phyloP scores from a whole-genome alignment of 208 protist genomes.

The Giardia duodenalis region DNA sequence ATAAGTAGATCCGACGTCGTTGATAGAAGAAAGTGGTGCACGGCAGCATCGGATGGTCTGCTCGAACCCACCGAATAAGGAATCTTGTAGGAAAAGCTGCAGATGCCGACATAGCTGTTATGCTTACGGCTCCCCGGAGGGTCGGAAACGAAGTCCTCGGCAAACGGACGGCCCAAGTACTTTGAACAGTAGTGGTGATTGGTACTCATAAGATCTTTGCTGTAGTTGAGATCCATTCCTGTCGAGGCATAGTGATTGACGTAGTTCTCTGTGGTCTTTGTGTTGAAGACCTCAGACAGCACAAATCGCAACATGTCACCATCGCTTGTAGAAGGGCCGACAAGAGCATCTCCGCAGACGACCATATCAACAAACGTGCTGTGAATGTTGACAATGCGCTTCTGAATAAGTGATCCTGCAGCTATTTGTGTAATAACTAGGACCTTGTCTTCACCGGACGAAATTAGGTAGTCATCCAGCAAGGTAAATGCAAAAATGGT shows the following conservation, averaged over 20 bases:
- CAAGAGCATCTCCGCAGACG: neutral
- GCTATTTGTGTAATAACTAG: neutral
- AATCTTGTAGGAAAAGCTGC: neutral
- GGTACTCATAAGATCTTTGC: neutral
- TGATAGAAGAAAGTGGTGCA: neutral
- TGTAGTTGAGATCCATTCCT: neutral
- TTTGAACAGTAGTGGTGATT: neutral
- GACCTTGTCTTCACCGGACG: neutral
- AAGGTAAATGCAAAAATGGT: neutral
- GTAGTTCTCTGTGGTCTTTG: neutral
- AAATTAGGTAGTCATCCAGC: neutral
- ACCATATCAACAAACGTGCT: neutral
- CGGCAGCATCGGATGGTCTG: too few relatives aligned
- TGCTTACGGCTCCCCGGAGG: neutral
- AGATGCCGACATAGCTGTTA: neutral
- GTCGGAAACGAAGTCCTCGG: neutral
- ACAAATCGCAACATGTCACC: neutral
- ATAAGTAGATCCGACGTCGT: neutral
- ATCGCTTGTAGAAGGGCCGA: neutral
- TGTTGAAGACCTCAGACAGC: neutral
- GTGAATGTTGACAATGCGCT: neutral
- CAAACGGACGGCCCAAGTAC: neutral
- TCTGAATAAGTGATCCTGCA: neutral
- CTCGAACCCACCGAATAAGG: too few relatives aligned
- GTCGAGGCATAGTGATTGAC: neutral